Base-by-base conservation (phyloP, 306 rosid species). In the Fragaria vesca region DNA sequence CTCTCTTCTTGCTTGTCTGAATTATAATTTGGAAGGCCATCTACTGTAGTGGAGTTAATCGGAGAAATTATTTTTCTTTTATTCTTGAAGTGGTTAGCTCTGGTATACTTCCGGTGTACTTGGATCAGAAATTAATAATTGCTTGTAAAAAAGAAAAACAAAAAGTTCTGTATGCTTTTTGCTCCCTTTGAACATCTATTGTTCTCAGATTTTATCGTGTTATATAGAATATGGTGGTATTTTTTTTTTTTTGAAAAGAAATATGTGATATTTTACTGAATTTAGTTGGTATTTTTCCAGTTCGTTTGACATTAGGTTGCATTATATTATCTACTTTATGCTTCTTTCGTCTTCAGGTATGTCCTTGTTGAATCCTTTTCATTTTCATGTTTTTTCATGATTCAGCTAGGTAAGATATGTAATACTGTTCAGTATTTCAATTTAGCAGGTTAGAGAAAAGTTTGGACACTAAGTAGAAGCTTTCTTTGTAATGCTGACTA, bases 381-480 rank as follows among this genome's bases (percentile, higher is more conserved):
- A 32, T 74, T 55, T 71, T 24, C 20, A 62, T 67, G 3, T 28
- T 11, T 3, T 71, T 82, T 63, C 21, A 28, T 26, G 78, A 58
- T 45, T 58, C 5, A 4, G 66, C 17, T 74, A 36, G 45, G 43
- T 26, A 26, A 63, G 30, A 47, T 50, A 21, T 38, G 66, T 66
- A 51, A n/a, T 28, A 52, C 26, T 54, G 61, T 52, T 9, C 30
- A 54, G 55, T 10, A 67, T 80, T 71, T 78, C 66, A n/a, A 26
- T 54, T 83, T 17, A 78, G 83, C 90, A 94, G 97, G 86, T 90
- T 78, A 87, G 86, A 82, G 78, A 82, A 76, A 89, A 82, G 85
- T 94, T 90, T 85, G 97, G 98, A 54, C 87, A 75, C 78, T 97
- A 92, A 74, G 97, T 94, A 50, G 98, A 94, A 88, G 89, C 96